Evolutionary conservation across 2,329 filamentous ascomycete genomes (phyloP).

Genomic region (Berkeleyomyces rouxiae): DNA sequence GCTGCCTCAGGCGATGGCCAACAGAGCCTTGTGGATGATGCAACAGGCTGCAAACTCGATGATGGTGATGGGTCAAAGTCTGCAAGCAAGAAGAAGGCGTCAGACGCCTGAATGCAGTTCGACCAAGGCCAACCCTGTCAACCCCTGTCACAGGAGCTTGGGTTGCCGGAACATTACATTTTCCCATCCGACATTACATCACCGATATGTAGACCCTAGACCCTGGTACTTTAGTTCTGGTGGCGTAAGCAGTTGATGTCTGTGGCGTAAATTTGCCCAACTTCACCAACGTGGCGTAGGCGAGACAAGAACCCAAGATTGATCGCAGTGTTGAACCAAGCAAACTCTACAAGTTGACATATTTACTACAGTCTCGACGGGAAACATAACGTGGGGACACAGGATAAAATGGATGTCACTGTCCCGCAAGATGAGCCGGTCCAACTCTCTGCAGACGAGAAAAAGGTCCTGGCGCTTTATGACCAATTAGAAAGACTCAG

Average conservation of each 20-base stretch:
- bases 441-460: constrained; percentile 49
- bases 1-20: background rate
- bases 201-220: background rate
- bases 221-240: background rate
- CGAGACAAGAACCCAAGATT: background rate
- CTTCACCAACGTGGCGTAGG: background rate
- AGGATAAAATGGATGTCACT: constrained; percentile 7
- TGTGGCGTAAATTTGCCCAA: background rate
- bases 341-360: background rate
- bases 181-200: background rate
- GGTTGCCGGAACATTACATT: background rate
- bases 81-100: background rate
- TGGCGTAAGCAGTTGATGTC: background rate
- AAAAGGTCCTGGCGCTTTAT: constrained; percentile 50
- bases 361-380: background rate
- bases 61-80: constrained; percentile 5
- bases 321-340: background rate
- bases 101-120: background rate
- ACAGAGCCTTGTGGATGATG: background rate
- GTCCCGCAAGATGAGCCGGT: constrained; percentile 21
- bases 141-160: background rate
- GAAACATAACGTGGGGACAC: background rate
- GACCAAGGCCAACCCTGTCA: background rate
- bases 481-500: constrained; percentile 55
- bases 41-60: constrained; percentile 7